These are phyloP conservation scores for Tolypocladium album DNA, from an alignment of 2,329 filamentous ascomycete species.

Conservation along the genomic window DNA sequence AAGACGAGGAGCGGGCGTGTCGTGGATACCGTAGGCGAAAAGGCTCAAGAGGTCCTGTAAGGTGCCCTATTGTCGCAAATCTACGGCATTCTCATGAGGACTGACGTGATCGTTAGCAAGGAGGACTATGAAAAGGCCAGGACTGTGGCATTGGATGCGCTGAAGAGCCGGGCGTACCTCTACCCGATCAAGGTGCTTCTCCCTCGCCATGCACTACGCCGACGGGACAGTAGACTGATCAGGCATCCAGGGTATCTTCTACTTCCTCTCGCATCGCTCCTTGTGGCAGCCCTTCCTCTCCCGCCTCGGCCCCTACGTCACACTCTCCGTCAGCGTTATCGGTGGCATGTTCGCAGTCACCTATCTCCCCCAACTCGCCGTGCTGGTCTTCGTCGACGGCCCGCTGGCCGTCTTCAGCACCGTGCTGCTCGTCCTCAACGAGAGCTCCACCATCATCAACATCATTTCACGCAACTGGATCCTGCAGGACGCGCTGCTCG, in stretches of 20 bases:
- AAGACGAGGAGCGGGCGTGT: slow-evolving; percentile 19
- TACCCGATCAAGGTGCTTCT: slow-evolving; percentile 60
- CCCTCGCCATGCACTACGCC: neutral
- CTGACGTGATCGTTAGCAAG: slow-evolving; percentile 26
- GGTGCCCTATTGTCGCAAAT: neutral
- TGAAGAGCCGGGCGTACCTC: slow-evolving; percentile 67
- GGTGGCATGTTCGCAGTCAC: slow-evolving; percentile 78
- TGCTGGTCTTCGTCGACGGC: slow-evolving; percentile 77
- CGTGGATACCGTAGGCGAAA: slow-evolving; percentile 28
- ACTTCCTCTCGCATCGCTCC: slow-evolving; percentile 43
- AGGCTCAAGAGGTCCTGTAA: slow-evolving; percentile 40
- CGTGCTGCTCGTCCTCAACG: slow-evolving; percentile 53
- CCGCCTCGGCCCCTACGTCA: slow-evolving; percentile 49
- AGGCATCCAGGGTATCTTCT: slow-evolving; percentile 41
- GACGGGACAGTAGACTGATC: neutral
- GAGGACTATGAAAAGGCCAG: slow-evolving; percentile 63
- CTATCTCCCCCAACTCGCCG: slow-evolving; percentile 73
- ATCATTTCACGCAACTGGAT: slow-evolving; percentile 57
- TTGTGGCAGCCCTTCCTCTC: slow-evolving; percentile 50
- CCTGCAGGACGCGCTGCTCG: slow-evolving; percentile 70
- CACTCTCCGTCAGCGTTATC: slow-evolving; percentile 62
- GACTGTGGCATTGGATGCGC: slow-evolving; percentile 54
- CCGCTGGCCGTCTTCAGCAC: slow-evolving; percentile 68
- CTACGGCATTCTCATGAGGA: neutral
- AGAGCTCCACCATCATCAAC: slow-evolving; percentile 48